phyloP scores from a whole-genome alignment of 2,329 filamentous ascomycete genomes.

The Arthrobotrys sphaeroides region DNA sequence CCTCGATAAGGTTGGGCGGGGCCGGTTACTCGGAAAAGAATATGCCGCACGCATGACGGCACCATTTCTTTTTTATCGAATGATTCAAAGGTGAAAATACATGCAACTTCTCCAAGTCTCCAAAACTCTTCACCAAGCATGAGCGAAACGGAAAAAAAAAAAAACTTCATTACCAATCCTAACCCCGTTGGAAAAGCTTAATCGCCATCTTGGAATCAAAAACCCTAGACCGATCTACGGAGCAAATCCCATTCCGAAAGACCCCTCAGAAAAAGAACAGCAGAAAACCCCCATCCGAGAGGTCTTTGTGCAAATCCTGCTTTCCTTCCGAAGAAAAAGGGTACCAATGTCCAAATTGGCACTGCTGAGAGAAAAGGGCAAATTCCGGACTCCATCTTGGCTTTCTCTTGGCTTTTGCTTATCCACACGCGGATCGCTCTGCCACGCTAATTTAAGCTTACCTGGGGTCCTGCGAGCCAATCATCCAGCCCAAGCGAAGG shows the following conservation, averaged over 20 bases:
- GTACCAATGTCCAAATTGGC: not conserved
- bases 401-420: constrained; percentile 42
- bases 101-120: too few relatives aligned
- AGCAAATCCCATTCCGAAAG: not conserved
- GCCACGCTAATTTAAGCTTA: constrained; percentile 55
- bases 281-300: not conserved
- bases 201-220: not conserved
- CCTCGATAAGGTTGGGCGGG: constrained; percentile 52
- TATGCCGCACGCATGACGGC: constrained; percentile 51
- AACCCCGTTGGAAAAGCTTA: constrained; percentile 11
- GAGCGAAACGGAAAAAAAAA: not conserved
- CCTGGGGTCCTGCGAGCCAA: constrained; percentile 51
- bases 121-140: not conserved
- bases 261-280: not conserved
- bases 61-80: constrained; percentile 7
- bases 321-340: constrained; percentile 29
- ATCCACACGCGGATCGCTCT: constrained; percentile 45
- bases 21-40: constrained; percentile 52
- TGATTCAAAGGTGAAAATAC: not conserved
- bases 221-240: constrained; percentile 10
- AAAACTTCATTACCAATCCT: not conserved
- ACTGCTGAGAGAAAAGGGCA: constrained; percentile 29
- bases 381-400: constrained; percentile 52
- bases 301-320: constrained; percentile 12
- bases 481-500: constrained; percentile 52